Base-by-base conservation (phyloP, 176 grass and related monocot species). In the Urochloa ruziziensis region DNA sequence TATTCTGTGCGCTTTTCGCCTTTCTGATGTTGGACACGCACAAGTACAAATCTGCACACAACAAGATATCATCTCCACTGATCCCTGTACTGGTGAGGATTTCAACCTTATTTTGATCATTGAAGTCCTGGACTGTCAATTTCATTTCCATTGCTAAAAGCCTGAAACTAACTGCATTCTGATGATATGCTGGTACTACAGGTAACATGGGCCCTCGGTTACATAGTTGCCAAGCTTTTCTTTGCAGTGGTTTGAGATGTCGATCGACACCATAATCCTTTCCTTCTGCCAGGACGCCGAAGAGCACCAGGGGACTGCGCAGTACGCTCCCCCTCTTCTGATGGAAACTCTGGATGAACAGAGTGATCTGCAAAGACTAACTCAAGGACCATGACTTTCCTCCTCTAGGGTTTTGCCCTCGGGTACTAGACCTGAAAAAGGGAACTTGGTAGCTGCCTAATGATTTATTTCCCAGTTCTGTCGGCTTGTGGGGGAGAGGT, bases 201-300 rank as follows among this genome's bases (percentile, higher is more conserved):
- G 96, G 96, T 96, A 15, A 87, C 82, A 8, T 99, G 96, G 96
- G 89, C 77, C 12, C 89, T 99, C 10, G 96, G 96, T 7, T 99
- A 94, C 39, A 83, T 93, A 54, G 91, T 96, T 0, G 96, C 96
- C 43, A 96, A 90, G 82, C 91, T 99, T 60, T 99, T 99, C 89
- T 99, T 99, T 39, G 91, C 83, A 4, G 93, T 94, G 15, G 96
- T 99, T 99, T 4, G 96, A 99, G 91, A 99, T 99, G 96, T 99
- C 96, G 5, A 89, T 99, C 30, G 96, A 99, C 77, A 96, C 96
- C 21, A 99, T 99, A 12, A 99, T 99, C 51, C 93, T 99, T 39
- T 99, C 96, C 0, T 99, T 99, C 89, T 99, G 96, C 83, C 96
- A 99, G 83, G 96, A 99, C 21, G 89, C 96, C 0, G 96, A 99